Evolutionary conservation across 1,139 yeast genomes (phyloP), one percentile per base, ranked within the genome.

Genomic region (Candida sp.): DNA sequence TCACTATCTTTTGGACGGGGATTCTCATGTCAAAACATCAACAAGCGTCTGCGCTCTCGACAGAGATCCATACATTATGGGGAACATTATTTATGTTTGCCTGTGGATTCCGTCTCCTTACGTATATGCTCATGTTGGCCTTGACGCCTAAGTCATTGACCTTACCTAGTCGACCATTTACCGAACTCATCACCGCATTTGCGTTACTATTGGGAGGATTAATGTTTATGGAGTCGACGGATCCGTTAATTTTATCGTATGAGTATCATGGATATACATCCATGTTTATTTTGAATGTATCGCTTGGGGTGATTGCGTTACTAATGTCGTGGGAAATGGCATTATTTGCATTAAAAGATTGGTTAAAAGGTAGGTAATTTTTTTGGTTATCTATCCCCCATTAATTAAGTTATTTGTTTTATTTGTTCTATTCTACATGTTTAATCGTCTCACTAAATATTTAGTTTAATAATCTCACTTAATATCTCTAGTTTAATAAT

Each of bases 1-100:
- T 93, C 51, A 89, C 95, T 8, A 87, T 93, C 34, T 93, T 87
- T 65, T 93, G 97, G 96, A 93, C 98, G 1, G 99, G 99, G 22
- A 75, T 85, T n/a, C 73, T 93, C 49, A 93, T 93, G 99, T 89
- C 97, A 2, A 88, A 85, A 63, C 99, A 93, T 64, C 83, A 82
- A 40, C 99, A 93, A 65, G 88, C 91, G 3, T 82, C 93, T 0
- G 70, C 63, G 39, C 75, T 86, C 30, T 82, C 97, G 2, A 88
- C 98, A 1, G 71, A 68, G 32, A 79, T 93, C 49, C 99, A 93
- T 62, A 68, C 77, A 42, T 97, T 89, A 67, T 93, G 99, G 99
- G 99, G 99, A 5, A 75, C 77, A 46, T 64, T 93, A 56, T 73
- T 93, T 48, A 77, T 90, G 15, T 75, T 80, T 50, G 98, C 89